Base-by-base conservation (phyloP, 2,329 filamentous ascomycete genomes). In the Alternaria alternata region DNA sequence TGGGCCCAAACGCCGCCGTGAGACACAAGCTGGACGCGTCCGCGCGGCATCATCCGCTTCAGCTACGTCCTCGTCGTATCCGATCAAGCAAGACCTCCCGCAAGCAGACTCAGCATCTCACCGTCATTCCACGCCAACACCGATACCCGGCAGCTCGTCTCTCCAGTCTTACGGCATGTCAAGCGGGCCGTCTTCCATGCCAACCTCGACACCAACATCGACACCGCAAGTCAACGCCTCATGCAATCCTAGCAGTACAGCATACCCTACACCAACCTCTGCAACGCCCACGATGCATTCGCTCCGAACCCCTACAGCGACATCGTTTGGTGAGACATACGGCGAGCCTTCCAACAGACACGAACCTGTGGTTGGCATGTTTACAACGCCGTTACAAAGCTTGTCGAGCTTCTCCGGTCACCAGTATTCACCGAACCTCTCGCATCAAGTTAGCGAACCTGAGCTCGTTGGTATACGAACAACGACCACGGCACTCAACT, bases 1-100 rank as follows among this genome's bases (percentile, higher is more conserved):
- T 57, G 78, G 77, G 9, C 78, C 78, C 32, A 81, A 80, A 60
- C 69, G 78, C 54, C 79, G 79, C 46, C 77, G 78, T 64, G 78
- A 80, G 71, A 79, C 78, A 8, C 70, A 77, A 32, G 70, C 74
- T 30, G 73, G 75, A 24, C 76, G 77, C 42, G 72, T 72, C 54
- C 76, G 77, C 54, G 74, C 77, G 18, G 73, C 65, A 11, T 78
- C 75, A 8, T 78, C 75, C 11, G 68, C 75, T 20, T 78, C 75
- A 16, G 65, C 75, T 22, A 70, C 72, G 0, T 76, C 76, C 18
- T 75, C 72, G 3, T 71, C 70, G n/a, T 76, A 78, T 43, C 74
- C 73, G 30, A 66, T 74, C 58, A 76, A 72, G 52, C 67, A 72
- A 20, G 74, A 78, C 18, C 16, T 60, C 5, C 59, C 70, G 28